Percentiles rank a stretch among this genome's conserved stretches.
Evolutionary conservation across 2,329 filamentous ascomycete species (phyloP).

Genomic region (Graphiopsis chlorocephala): DNA sequence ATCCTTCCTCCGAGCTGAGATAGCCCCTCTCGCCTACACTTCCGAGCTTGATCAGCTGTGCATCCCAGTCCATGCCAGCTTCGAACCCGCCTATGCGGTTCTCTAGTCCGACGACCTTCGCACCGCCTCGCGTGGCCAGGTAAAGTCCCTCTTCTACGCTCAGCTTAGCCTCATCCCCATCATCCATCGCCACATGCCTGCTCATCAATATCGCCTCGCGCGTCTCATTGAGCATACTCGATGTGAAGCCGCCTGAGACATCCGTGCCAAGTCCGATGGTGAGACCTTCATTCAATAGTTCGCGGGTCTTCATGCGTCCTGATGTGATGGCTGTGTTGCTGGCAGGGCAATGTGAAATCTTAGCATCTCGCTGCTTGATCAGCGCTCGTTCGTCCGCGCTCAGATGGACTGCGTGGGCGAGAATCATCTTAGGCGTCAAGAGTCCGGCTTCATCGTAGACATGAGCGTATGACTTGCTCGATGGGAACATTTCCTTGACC

Average conservation of each 20-base stretch:
- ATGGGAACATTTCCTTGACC: conserved; percentile 68
- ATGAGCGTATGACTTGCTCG: conserved; percentile 62
- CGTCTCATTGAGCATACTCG: conserved; percentile 78
- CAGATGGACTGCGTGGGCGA: conserved; percentile 83
- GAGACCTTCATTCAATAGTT: conserved; percentile 70
- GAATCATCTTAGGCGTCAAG: conserved; percentile 69
- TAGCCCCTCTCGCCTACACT: conserved; percentile 33
- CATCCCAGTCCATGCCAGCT: conserved; percentile 86
- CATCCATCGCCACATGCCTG: conserved; percentile 62
- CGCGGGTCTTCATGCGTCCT: conserved; percentile 72
- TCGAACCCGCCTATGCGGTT: conserved; percentile 76
- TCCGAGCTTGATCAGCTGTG: conserved; percentile 71
- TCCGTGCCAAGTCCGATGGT: conserved; percentile 87
- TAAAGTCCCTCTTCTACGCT: conserved; percentile 84
- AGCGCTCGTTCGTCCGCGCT: conserved; percentile 63
- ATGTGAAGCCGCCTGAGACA: conserved; percentile 81
- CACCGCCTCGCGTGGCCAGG: conserved; percentile 84
- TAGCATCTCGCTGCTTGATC: conserved; percentile 60
- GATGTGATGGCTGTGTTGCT: conserved; percentile 81
- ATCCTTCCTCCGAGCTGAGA: conserved; percentile 48
- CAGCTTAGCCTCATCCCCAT: conserved; percentile 55
- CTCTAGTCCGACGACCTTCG: conserved; percentile 71
- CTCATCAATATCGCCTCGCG: conserved; percentile 77
- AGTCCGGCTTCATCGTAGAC: conserved; percentile 76
- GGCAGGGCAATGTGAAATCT: conserved; percentile 81